Percentiles rank a stretch among this genome's conserved stretches.
Evolutionary conservation across 2,329 filamentous ascomycete genomes (phyloP).

Genomic region (Clonostachys solani): DNA sequence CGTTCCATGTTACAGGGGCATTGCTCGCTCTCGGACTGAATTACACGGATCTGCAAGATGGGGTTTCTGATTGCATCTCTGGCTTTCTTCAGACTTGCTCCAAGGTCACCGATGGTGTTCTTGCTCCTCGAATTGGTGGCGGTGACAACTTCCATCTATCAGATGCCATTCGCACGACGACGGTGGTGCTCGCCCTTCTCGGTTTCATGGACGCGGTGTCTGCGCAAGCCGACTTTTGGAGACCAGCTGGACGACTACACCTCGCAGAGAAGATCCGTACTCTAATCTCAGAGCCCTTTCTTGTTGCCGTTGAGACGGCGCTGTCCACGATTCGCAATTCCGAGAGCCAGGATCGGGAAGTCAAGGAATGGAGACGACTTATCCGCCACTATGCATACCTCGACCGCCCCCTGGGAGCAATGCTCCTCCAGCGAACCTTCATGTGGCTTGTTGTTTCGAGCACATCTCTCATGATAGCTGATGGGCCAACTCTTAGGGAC

Average conservation of each 20-base stretch:
- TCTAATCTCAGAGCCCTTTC: slow-evolving; percentile 78
- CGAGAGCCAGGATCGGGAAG: slow-evolving; percentile 56
- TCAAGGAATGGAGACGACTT: slow-evolving; percentile 86
- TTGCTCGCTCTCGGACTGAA: slow-evolving; percentile 76
- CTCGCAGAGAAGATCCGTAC: slow-evolving; percentile 68
- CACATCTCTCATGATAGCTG: slow-evolving; percentile 68
- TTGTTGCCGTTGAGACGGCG: slow-evolving; percentile 82
- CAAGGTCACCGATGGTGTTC: slow-evolving; percentile 51
- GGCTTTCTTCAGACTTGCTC: slow-evolving; percentile 70
- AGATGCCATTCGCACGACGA: slow-evolving; percentile 65
- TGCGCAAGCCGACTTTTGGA: slow-evolving; percentile 78
- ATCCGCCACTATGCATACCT: slow-evolving; percentile 76
- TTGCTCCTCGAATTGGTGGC: slow-evolving; percentile 48
- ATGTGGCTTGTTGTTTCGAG: slow-evolving; percentile 78
- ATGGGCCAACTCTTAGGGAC: slow-evolving; percentile 53
- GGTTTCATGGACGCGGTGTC: slow-evolving; percentile 86
- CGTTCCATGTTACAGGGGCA: slow-evolving; percentile 73
- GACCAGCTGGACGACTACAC: slow-evolving; percentile 64
- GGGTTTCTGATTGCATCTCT: slow-evolving; percentile 62
- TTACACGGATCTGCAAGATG: slow-evolving; percentile 64
- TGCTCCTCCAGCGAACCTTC: slow-evolving; percentile 86
- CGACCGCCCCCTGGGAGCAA: slow-evolving; percentile 80
- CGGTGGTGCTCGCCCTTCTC: slow-evolving; percentile 78
- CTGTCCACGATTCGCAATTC: slow-evolving; percentile 87
- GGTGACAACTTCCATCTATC: slow-evolving; percentile 57